These are phyloP conservation scores for Fusarium sp. DNA, from an alignment of 2,329 filamentous ascomycete species.

Conservation along the genomic window DNA sequence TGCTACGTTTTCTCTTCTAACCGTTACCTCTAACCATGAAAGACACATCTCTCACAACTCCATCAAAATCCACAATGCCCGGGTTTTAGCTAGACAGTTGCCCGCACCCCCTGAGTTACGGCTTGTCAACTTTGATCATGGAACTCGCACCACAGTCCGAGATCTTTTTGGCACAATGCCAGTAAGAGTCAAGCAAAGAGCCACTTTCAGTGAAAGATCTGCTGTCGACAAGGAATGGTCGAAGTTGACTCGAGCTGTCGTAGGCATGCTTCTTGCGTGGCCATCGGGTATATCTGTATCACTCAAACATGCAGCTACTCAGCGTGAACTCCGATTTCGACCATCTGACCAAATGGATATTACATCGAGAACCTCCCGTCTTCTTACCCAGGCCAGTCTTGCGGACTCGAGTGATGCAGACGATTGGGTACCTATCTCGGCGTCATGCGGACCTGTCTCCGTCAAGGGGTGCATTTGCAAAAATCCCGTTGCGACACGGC, in stretches of 20 bases:
- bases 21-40: slow-evolving; percentile 77
- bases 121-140: slow-evolving; percentile 68
- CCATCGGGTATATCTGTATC: slow-evolving; percentile 65
- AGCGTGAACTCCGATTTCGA: slow-evolving; percentile 55
- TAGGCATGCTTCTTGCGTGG: slow-evolving; percentile 79
- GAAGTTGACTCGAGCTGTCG: slow-evolving; percentile 67
- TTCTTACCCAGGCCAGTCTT: slow-evolving; percentile 75
- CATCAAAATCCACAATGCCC: slow-evolving; percentile 77
- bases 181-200: slow-evolving; percentile 86
- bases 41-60: slow-evolving; percentile 71
- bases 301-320: slow-evolving; percentile 62
- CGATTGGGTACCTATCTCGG: slow-evolving; percentile 78
- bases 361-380: slow-evolving; percentile 52
- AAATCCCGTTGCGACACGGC: slow-evolving; percentile 75
- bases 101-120: slow-evolving; percentile 70
- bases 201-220: slow-evolving; percentile 63
- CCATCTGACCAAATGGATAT: slow-evolving; percentile 38
- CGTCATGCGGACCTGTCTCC: slow-evolving; percentile 69
- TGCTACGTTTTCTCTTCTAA: slow-evolving; percentile 79
- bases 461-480: slow-evolving; percentile 79
- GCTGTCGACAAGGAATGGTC: slow-evolving; percentile 73
- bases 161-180: slow-evolving; percentile 92
- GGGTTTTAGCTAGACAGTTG: slow-evolving; percentile 70
- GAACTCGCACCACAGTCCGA: slow-evolving; percentile 79
- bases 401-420: slow-evolving; percentile 62